Base-by-base conservation (phyloP, 257 asterid species). In the Gardenia jasminoides region DNA sequence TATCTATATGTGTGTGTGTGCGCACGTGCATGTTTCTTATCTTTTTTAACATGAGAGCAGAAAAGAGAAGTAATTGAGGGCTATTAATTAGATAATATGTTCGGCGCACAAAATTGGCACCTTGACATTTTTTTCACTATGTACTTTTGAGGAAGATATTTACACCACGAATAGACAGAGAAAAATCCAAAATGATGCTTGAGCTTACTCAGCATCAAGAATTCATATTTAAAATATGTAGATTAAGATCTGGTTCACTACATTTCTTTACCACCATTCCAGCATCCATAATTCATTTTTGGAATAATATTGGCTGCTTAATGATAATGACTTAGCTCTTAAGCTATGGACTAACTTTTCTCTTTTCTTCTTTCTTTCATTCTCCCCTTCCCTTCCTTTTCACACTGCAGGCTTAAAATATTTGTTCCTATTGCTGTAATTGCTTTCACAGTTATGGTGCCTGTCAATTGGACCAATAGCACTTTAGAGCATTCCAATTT, bases 401-500 rank as follows among this genome's bases (percentile, higher is more conserved):
- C 64, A 75, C 44, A 62, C 31, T 85, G 85, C 94, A 93, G 99
- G 75, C 91, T 95, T 58, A 95, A 95, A 86, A 89, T 95, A 81
- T 95, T 95, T 87, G 97, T 91, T 75, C 99, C 99, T 1, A 58
- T 95, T 79, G 84, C 97, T 74, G 73, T 92, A 84, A 76, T 95
- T 77, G 91, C 99, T 62, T 93, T 93, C 88, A 84, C 96, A 65
- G 82, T 95, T 76, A 85, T 95, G 75, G 97, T 93, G 83, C 99
- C 99, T 20, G 97, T 95, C 89, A 95, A 95, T 87, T 93, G 97
- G 96, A 95, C 98, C 22, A 93, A 95, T 82, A 87, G 83, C 88
- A 89, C 96, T 69, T 80, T 95, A 84, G 93, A 76, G 75, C 74
- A 0, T 65, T 81, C 96, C 44, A 16, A 76, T 80, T 78, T 83